Base-by-base conservation (phyloP, 192 early-diverging fungal genomes). In the Entophlyctis helioformis region DNA sequence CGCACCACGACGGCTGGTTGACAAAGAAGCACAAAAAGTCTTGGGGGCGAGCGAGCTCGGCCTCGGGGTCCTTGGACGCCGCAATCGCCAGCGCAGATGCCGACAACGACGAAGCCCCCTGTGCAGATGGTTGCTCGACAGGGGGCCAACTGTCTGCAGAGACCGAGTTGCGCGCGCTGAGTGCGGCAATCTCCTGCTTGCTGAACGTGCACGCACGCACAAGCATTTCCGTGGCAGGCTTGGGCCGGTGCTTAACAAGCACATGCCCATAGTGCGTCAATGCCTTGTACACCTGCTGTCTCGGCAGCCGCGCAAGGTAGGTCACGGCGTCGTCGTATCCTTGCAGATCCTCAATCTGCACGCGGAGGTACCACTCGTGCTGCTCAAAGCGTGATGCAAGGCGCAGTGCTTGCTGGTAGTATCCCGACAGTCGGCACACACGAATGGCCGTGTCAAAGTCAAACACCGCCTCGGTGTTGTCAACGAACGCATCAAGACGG, bases 391-490 rank as follows among this genome's bases (percentile, higher is more conserved):
- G 82, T 55, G 83, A 74, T 2, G 91, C 87, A 31, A 98, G 59
- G 40, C 80, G 84, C n/a, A 91, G 72, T n/a, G 91, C 91, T 46
- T 96, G 90, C 25, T 85, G 76, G 51, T 76, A 78, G 60, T 90
- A 96, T 0, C 90, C 88, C 0, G 89, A 85, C 48, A 86, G 84
- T 13, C 89, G 69, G 58, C 91, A 96, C 11, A 94, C 91, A 36
- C 79, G 69, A 46, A 98, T 94, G 26, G 91, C 95, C 0, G 89
- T 96, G 42, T 94, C 89, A 7, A 96, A 66, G 51, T 98, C 95
- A 61, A 98, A 98, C 21, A 75, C 78, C 22, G 44, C 44, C 39
- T 49, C 35, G 29, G 40, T 36, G 21, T 28, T 54, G 68, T 84
- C 81, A 46, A 98, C 85, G 55, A 98, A 96, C 58, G 77, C 73